Conservation (phyloP, 768 basidiomycete genomes). For the Rhizopogon vesiculosus region DNA sequence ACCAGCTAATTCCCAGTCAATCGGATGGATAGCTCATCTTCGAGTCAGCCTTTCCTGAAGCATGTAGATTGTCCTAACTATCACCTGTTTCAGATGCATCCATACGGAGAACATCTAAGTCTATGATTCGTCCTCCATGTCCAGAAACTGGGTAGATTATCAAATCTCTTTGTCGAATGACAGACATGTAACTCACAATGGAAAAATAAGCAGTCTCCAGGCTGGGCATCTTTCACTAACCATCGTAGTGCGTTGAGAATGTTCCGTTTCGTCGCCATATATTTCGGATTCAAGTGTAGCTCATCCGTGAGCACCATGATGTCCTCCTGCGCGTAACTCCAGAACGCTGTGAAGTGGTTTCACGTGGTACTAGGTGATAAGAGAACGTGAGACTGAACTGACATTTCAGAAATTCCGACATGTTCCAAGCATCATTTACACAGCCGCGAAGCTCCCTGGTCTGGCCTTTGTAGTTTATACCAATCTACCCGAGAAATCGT, state of each 20-base stretch:
- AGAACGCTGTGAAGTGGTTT: constrained; percentile 21
- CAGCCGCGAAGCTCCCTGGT: constrained; percentile 66
- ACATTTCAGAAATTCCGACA: constrained; percentile 54
- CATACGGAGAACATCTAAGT: background rate
- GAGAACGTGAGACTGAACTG: background rate
- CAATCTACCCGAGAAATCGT: constrained; percentile 45
- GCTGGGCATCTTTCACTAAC: constrained; percentile 57
- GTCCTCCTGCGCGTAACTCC: constrained; percentile 39
- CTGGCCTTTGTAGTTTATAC: constrained; percentile 76
- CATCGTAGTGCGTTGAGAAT: constrained; percentile 47
- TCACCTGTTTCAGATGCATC: background rate
- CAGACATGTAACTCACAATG: constrained; percentile 36
- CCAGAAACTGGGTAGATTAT: background rate
- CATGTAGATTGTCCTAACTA: background rate
- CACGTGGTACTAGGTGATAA: background rate
- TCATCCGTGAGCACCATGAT: constrained; percentile 48
- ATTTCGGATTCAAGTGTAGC: constrained; percentile 22
- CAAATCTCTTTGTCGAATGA: background rate
- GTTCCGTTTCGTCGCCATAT: constrained; percentile 41
- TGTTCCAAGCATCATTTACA: constrained; percentile 82
- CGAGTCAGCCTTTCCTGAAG: background rate
- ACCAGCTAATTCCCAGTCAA: background rate
- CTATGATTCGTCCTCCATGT: background rate
- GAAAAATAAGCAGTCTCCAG: constrained; percentile 65
- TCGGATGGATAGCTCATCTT: background rate